phyloP scores from a whole-genome alignment of 2,329 filamentous ascomycete genomes.

The Plenodomus tracheiphilus region DNA sequence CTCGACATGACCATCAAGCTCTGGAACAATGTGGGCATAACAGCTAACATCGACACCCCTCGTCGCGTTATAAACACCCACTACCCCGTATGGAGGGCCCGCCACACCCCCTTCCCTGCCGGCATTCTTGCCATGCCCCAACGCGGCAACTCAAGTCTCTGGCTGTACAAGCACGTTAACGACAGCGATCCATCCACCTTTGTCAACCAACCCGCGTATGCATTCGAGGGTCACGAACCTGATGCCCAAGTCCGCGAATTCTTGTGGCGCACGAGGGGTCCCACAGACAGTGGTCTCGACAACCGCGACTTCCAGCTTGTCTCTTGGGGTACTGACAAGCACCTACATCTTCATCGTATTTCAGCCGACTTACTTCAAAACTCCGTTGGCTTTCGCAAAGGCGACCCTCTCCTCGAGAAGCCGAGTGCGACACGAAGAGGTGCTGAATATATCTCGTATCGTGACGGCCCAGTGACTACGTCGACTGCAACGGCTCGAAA shows the following conservation, averaged over 20 bases:
- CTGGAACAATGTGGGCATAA: conserved; percentile 74
- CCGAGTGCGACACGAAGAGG: conserved; percentile 79
- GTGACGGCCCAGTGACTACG: conserved; percentile 52
- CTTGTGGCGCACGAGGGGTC: conserved; percentile 79
- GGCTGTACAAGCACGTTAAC: conserved; percentile 73
- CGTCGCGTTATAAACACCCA: conserved; percentile 73
- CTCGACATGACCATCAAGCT: conserved; percentile 91
- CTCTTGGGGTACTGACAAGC: conserved; percentile 87
- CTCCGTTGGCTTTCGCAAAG: conserved; percentile 73
- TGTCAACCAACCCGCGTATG: conserved; percentile 44
- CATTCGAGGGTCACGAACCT: conserved; percentile 59
- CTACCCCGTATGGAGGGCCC: conserved; percentile 88
- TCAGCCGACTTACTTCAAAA: conserved; percentile 64
- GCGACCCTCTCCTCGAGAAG: conserved; percentile 64
- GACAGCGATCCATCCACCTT: conserved; percentile 40
- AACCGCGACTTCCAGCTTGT: conserved; percentile 90
- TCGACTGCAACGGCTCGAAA: conserved; percentile 19
- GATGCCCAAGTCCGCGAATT: conserved; percentile 78
- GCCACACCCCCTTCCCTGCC: conserved; percentile 86
- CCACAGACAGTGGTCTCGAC: conserved; percentile 68
- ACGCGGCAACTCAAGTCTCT: conserved; percentile 80
- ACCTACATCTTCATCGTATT: conserved; percentile 76
- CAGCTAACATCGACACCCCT: conserved; percentile 47
- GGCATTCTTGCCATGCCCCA: conserved; percentile 91
- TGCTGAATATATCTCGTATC: conserved; percentile 82